Base-by-base conservation (phyloP, 352 stramenopile species). In the Phytophthora ohioensis region DNA sequence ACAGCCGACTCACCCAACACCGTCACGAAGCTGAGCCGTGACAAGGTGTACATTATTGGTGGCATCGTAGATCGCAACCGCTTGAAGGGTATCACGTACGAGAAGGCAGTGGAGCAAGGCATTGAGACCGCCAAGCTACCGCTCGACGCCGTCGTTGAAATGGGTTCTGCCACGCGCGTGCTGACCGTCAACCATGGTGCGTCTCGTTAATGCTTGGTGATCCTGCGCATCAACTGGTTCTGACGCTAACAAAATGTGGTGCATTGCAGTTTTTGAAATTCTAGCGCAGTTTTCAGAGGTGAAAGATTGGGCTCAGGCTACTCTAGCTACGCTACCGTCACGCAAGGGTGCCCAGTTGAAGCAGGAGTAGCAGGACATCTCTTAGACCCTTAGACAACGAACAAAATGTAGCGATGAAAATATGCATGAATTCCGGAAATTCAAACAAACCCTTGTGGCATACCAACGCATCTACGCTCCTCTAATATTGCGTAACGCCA, bases 61-160 rank as follows among this genome's bases (percentile, higher is more conserved):
- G 97, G 97, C 21, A 99, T 99, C 75, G 97, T 99, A 30, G 97
- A 99, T 81, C 85, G 97, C 55, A 99, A 99, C 75, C 89, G 97
- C n/a, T 84, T 98, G n/a, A 98, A 98, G 71, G 82, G 88, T 9
- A 87, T 89, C 17, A 97, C 97, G 11, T 97, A 98, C 60, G 76
- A 98, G 53, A 97, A 98, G 69, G 97, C 97, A 4, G 53, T 95
- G 38, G 69, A 86, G 54, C 85, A 98, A 38, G 90, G 86, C n/a
- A 95, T 98, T 69, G 77, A 82, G 51, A 98, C 94, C 8, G 96
- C 92, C 32, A 97, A 96, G 64, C 76, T 99, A 13, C 95, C 96
- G 3, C 86, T 99, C n/a, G 81, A 95, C 54, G 79, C 96, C 57
- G 79, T 87, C 41, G 68, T 96, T 32, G 77, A 92, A 58, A 92